phyloP scores from a whole-genome alignment of 371 early-diverging fungal genomes.

The Paraphysoderma sedebokerense region DNA sequence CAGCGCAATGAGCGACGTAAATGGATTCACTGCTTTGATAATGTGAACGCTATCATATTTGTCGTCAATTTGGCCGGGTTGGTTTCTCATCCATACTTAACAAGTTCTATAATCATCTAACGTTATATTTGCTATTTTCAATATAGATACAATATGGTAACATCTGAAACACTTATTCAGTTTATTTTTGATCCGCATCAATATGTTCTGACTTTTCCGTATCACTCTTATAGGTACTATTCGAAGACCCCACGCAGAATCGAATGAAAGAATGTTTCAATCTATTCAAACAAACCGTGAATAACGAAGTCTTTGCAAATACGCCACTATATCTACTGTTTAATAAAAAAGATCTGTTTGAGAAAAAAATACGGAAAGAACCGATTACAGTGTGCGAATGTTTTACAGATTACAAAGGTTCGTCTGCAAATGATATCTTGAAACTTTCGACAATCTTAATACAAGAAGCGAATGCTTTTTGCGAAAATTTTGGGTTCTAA shows the following conservation, averaged over 20 bases:
- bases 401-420: conserved; percentile 3
- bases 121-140: no score
- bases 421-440: no score
- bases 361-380: conserved; percentile 2
- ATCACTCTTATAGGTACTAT: no score
- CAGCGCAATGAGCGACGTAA: conserved; percentile 11
- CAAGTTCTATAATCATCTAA: no score
- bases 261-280: conserved; percentile 2
- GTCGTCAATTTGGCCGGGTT: conserved; percentile 6
- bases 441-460: no score
- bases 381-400: conserved; percentile 4
- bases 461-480: no score
- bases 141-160: no score
- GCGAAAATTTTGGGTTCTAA: no score
- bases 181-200: no score
- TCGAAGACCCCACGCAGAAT: conserved; percentile 7
- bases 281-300: conserved; percentile 3
- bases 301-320: not conserved
- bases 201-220: no score
- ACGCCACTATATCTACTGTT: not conserved
- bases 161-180: no score
- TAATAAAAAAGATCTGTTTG: conserved; percentile 9
- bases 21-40: conserved; percentile 12
- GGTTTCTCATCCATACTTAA: no score
- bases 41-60: conserved; percentile 3